Evolutionary conservation across 768 basidiomycete genomes (phyloP).

Genomic region (Russula virescens): DNA sequence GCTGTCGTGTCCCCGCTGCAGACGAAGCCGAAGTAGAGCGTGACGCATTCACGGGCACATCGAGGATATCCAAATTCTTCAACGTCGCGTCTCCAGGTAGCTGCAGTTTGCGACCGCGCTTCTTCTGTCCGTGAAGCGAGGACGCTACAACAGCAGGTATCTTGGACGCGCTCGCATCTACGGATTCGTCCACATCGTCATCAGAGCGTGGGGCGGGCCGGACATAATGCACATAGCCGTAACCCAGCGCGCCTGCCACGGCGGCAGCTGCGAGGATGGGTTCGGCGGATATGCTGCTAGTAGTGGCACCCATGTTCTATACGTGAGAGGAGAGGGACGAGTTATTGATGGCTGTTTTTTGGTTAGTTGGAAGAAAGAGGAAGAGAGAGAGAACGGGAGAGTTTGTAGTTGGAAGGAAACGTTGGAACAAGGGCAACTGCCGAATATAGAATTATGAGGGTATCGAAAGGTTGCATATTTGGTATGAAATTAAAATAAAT

Average conservation of each 20-base stretch:
- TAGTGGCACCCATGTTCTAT: conserved; percentile 40
- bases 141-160: background rate
- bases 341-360: background rate
- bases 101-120: conserved; percentile 28
- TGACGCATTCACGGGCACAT: background rate
- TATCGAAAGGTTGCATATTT: background rate
- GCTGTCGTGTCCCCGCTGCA: conserved; percentile 26
- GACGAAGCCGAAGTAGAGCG: conserved; percentile 25
- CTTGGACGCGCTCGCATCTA: background rate
- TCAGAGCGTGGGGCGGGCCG: background rate
- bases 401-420: no score
- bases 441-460: background rate
- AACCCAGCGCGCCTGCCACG: conserved; percentile 38
- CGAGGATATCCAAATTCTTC: conserved; percentile 14
- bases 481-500: background rate
- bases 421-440: background rate
- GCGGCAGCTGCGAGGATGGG: conserved; percentile 35
- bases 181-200: background rate
- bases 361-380: background rate
- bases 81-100: conserved; percentile 18
- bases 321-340: background rate
- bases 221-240: conserved; percentile 34
- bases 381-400: background rate
- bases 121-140: conserved; percentile 29
- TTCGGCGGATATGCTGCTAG: conserved; percentile 41